Conservation (phyloP, 2,329 filamentous ascomycete genomes). For the Hypomyces perniciosus region DNA sequence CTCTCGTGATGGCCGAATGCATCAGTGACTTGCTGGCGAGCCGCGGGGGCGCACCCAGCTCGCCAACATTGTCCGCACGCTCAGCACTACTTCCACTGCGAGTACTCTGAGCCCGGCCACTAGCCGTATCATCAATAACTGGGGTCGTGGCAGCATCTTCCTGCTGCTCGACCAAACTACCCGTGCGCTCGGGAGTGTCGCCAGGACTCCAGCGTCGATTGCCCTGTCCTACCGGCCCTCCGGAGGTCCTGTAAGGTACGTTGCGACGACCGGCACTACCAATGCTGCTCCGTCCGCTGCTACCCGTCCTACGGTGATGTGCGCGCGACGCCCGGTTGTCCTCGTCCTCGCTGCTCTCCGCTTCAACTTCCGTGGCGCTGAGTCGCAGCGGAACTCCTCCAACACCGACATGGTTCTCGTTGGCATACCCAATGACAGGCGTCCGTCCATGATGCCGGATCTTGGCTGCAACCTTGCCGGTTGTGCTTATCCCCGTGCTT, state of each 20-base stretch:
- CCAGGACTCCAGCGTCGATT: constrained; percentile 45
- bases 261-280: constrained; percentile 43
- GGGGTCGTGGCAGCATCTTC: constrained; percentile 21
- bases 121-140: constrained; percentile 37
- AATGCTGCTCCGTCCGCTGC: constrained; percentile 67
- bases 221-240: constrained; percentile 36
- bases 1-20: constrained; percentile 52
- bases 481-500: constrained; percentile 55
- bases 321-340: constrained; percentile 32
- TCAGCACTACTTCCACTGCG: constrained; percentile 54
- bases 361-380: constrained; percentile 92
- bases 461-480: constrained; percentile 69
- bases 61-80: constrained; percentile 54
- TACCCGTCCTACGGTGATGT: constrained; percentile 65
- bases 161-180: constrained; percentile 44
- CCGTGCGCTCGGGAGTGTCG: constrained; percentile 50
- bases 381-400: constrained; percentile 84
- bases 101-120: constrained; percentile 44
- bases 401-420: constrained; percentile 65
- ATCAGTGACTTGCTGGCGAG: constrained; percentile 54
- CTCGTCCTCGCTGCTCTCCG: constrained; percentile 75
- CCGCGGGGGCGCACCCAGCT: constrained; percentile 44
- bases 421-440: constrained; percentile 71
- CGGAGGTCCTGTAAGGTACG: constrained; percentile 46
- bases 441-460: constrained; percentile 83